Evolutionary conservation across 768 basidiomycete genomes (phyloP).

Genomic region (Lanmaoa pseudosensibilis): DNA sequence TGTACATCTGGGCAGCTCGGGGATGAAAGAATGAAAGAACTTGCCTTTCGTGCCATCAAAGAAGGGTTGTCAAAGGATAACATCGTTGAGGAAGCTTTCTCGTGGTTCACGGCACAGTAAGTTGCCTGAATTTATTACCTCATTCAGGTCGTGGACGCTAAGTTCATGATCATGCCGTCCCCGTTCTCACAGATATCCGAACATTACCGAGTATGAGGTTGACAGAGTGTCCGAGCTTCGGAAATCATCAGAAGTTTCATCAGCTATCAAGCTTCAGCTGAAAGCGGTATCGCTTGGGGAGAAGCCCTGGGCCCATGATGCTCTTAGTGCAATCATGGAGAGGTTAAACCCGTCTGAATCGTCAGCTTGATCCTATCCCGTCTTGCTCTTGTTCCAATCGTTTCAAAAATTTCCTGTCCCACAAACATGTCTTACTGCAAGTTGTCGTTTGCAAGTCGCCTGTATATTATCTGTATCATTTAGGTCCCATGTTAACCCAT

Average conservation of each 20-base stretch:
- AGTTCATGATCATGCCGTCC: not conserved
- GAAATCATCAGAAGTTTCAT: conserved; percentile 21
- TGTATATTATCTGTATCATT: conserved; percentile 5
- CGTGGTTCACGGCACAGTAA: conserved; percentile 33
- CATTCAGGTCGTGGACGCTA: not conserved
- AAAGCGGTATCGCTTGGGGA: conserved; percentile 24
- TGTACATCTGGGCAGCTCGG: conserved; percentile 16
- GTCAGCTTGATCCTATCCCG: not conserved
- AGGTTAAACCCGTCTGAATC: conserved; percentile 14
- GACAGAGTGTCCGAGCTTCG: conserved; percentile 21
- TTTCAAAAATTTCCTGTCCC: not conserved
- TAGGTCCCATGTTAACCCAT: conserved; percentile 37
- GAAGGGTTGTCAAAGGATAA: conserved; percentile 26
- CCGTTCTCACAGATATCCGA: conserved; percentile 13
- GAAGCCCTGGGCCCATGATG: conserved; percentile 27
- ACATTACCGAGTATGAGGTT: conserved; percentile 17
- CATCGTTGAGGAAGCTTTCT: conserved; percentile 30
- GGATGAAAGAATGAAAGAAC: conserved; percentile 27
- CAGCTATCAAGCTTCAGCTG: conserved; percentile 24
- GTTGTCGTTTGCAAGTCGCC: not conserved
- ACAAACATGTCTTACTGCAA: not conserved
- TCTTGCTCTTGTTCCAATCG: not conserved
- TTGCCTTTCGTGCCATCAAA: conserved; percentile 26
- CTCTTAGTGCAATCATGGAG: conserved; percentile 27
- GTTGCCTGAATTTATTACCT: conserved; percentile 7